Evolutionary conservation across 768 basidiomycete species (phyloP).

Genomic region (Kwoniella sp.): DNA sequence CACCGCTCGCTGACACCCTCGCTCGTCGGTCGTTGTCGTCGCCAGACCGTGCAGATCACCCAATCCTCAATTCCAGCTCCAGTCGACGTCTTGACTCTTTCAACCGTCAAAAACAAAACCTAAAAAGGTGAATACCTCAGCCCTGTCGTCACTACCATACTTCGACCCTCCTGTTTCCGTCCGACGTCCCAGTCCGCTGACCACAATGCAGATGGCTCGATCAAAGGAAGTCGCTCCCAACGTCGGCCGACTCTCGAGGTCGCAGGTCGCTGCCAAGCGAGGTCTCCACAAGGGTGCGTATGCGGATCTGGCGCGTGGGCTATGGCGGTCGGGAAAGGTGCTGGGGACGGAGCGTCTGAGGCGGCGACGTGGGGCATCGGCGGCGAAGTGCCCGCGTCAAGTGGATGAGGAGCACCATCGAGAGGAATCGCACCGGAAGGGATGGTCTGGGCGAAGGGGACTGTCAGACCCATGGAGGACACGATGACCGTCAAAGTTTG

Average conservation of each 20-base stretch:
- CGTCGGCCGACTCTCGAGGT: conserved; percentile 76
- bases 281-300: conserved; percentile 72
- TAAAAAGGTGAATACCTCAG: conserved; percentile 5
- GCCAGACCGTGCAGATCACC: not conserved
- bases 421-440: too few relatives aligned
- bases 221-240: conserved; percentile 72
- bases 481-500: too few relatives aligned
- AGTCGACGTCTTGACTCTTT: not conserved
- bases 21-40: too few relatives aligned
- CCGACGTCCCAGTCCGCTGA: not conserved
- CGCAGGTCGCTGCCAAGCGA: conserved; percentile 73
- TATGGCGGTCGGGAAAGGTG: not conserved
- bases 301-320: not conserved
- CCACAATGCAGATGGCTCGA: conserved; percentile 48
- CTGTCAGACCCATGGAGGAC: too few relatives aligned
- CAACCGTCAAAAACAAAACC: conserved; percentile 20
- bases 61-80: conserved; percentile 16
- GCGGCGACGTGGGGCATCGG: too few relatives aligned
- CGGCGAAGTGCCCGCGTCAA: too few relatives aligned
- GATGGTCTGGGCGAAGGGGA: too few relatives aligned
- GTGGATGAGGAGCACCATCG: too few relatives aligned
- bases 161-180: not conserved
- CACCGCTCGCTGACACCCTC: too few relatives aligned
- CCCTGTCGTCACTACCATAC: not conserved
- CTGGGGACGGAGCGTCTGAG: too few relatives aligned